Base-by-base conservation (phyloP, 768 basidiomycete species). In the Nidularia pulvinata region DNA sequence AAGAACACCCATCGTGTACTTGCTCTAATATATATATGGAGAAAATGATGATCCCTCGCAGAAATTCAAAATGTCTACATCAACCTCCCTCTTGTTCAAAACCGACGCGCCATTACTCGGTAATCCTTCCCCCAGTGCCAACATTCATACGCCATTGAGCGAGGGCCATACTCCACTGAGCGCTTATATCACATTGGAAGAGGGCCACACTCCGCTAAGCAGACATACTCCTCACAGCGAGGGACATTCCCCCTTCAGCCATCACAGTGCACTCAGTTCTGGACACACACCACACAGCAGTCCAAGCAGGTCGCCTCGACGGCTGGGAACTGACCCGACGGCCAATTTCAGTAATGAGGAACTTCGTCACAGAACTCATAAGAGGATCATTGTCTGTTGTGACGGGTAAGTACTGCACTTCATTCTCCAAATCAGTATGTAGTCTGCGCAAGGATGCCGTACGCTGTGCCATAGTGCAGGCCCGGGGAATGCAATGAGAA, bases 321-420 rank as follows among this genome's bases (percentile, higher is more conserved):
- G 72, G 42, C 37, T 65, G 11, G 58, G 63, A 14, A 74, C 74
- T 33, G 68, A 68, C 50, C 73, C 73, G 16, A 54, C 62, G 22
- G 59, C 50, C 33, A 56, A 60, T 7, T 30, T 54, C 39, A 61
- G 55, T 46, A 50, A 51, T 10, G 50, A 58, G 9, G 56, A 58
- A 45, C 13, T 64, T 48, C 46, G 48, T 50, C 36, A 57, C 7
- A 57, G 59, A 50, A 57, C 69, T 3, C 76, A 70, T 55, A 89
- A 89, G 61, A 75, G 89, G 50, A 80, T 91, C 47, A 74, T 89
- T 32, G 75, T 91, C 36, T 90, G 87, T 59, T 91, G 89, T 57
- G 89, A 91, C 61, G 89, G 89, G 89, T 85, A 55, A 59, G 80
- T 65, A 43, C 36, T 11, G 32, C 43, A 14, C 37, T 25, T 14